Percentiles rank a stretch among this genome's conserved stretches.
Conservation (phyloP, 1,284 basidiomycete species). For the Termitomyces sp. region DNA sequence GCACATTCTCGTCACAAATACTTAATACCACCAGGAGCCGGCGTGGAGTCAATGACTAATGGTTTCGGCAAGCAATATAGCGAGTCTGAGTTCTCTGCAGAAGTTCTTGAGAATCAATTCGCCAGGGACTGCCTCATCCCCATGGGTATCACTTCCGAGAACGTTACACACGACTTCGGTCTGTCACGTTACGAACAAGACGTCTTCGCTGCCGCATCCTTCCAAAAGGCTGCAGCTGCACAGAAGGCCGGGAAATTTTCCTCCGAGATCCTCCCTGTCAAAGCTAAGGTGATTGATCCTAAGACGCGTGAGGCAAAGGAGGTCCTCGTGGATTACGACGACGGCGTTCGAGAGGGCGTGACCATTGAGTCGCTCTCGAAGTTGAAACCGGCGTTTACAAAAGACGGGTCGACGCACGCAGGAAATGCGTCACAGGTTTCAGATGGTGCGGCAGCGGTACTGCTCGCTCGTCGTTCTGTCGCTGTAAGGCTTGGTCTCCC, state of each 20-base stretch:
- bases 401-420: slow-evolving; percentile 90
- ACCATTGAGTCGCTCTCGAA: slow-evolving; percentile 84
- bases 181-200: slow-evolving; percentile 79
- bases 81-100: slow-evolving; percentile 77
- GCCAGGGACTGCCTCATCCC: slow-evolving; percentile 92
- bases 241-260: slow-evolving; percentile 91
- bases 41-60: slow-evolving; percentile 94
- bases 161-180: slow-evolving; percentile 79
- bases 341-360: slow-evolving; percentile 90
- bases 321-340: slow-evolving; percentile 82
- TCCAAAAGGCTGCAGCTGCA: slow-evolving; percentile 85
- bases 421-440: slow-evolving; percentile 92
- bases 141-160: slow-evolving; percentile 98
- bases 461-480: slow-evolving; percentile 82
- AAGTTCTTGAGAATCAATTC: slow-evolving; percentile 73
- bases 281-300: slow-evolving; percentile 73
- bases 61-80: slow-evolving; percentile 70
- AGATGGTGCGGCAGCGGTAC: slow-evolving; percentile 94
- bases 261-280: slow-evolving; percentile 88
- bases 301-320: slow-evolving; percentile 81
- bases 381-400: slow-evolving; percentile 91
- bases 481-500: slow-evolving; percentile 90
- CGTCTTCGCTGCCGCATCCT: slow-evolving; percentile 82
- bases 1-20: neutral
- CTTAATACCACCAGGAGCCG: slow-evolving; percentile 57